Evolutionary conservation across 1,139 yeast genomes (phyloP), one percentile per base, ranked within the genome.

Genomic region (Protomyces gravidus): DNA sequence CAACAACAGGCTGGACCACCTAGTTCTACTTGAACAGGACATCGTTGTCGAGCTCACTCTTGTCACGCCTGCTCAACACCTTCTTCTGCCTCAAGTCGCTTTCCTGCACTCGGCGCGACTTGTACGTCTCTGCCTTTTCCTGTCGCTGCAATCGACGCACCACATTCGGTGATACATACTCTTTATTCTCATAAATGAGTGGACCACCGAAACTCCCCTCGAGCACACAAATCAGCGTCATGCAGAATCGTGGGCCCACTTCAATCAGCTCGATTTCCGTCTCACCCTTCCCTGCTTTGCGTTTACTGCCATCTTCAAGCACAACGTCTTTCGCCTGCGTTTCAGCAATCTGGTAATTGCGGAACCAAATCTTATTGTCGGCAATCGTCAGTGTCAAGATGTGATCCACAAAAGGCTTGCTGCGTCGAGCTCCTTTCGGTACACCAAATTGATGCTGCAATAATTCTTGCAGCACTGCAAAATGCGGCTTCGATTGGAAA

Each of bases 201-300:
- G 98, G 97, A 23, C 99, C 98, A 61, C 97, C 95, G 69, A 92
- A 94, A 1, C 97, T 89, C 53, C 98, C 99, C 75, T 92, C 98
- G 65, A 92, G 79, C 58, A 92, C 84, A 63, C 95, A 85, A 67
- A 92, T 90, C 67, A 87, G 84, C 2, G 98, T 92, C 76, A 94
- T 79, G 40, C 94, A 97, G 67, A 90, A 85, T 71, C 99, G 82
- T 59, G 99, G 99, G 2, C 99, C 99, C 67, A 92, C 89, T 76
- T 92, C 99, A 63, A 94, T 86, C 69, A 92, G 78, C 36, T 87
- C 82, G 63, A 86, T 73, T 26, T 46, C 28, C 39, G 58, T 53
- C 27, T 66, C 86, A 23, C 52, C 60, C 39, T 59, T 73, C 36
- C 70, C 68, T 61, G 67, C 58, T 21, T 49, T 61, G 26, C 32